phyloP scores from a whole-genome alignment of 805 yeast species.

The Candida ficus region DNA sequence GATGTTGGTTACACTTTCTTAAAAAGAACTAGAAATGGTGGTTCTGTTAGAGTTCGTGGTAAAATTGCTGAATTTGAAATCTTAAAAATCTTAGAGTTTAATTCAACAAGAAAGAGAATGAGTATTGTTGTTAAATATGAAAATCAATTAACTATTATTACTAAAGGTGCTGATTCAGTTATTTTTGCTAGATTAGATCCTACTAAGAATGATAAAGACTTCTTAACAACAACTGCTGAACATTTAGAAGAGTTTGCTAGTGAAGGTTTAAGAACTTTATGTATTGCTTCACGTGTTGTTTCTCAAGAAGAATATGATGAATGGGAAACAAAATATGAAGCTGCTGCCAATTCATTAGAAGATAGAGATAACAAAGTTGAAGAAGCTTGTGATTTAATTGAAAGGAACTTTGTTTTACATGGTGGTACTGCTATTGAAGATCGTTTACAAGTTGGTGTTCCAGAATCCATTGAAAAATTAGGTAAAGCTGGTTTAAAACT shows the following conservation, averaged over 20 bases:
- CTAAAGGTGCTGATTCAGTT: constrained; percentile 83
- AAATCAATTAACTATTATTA: constrained; percentile 56
- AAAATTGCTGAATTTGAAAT: constrained; percentile 63
- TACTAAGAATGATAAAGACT: constrained; percentile 35
- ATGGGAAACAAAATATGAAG: constrained; percentile 59
- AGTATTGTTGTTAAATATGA: constrained; percentile 67
- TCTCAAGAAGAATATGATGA: constrained; percentile 52
- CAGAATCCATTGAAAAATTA: constrained; percentile 67
- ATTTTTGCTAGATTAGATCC: constrained; percentile 59
- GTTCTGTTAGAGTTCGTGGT: constrained; percentile 64
- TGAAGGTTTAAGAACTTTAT: constrained; percentile 76
- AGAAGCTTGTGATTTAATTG: constrained; percentile 65
- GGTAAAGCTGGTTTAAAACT: constrained; percentile 74
- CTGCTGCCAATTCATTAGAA: constrained; percentile 59
- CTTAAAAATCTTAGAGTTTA: constrained; percentile 65
- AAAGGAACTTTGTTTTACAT: constrained; percentile 53
- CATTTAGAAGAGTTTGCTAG: constrained; percentile 75
- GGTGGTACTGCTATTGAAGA: constrained; percentile 93
- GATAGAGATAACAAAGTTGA: constrained; percentile 72
- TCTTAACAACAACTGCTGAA: constrained; percentile 59
- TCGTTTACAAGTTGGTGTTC: constrained; percentile 79
- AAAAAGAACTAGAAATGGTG: constrained; percentile 65
- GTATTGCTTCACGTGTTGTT: constrained; percentile 67
- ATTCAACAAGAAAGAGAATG: constrained; percentile 84
- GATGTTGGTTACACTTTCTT: constrained; percentile 67